phyloP scores from a whole-genome alignment of 2,329 filamentous ascomycete genomes.

The Penicillium corylophilum region DNA sequence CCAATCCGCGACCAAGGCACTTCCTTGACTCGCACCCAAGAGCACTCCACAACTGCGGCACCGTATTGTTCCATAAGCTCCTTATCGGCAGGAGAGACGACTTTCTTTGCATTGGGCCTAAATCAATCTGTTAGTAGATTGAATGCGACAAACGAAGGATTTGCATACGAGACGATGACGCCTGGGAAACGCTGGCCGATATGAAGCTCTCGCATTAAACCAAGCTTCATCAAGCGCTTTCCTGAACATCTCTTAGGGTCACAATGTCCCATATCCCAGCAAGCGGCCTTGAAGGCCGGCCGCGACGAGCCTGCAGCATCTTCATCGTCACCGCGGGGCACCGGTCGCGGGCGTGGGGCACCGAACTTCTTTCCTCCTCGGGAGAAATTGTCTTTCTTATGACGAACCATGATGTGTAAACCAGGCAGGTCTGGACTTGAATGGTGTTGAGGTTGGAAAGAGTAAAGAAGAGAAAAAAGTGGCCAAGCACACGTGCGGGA shows the following conservation, averaged over 20 bases:
- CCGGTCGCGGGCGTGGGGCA: slow-evolving; percentile 56
- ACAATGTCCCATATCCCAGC: slow-evolving; percentile 97
- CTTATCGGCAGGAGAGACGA: slow-evolving; percentile 78
- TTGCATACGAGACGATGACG: slow-evolving; percentile 74
- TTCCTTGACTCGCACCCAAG: slow-evolving; percentile 89
- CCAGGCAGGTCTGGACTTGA: not conserved
- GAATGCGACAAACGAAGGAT: not conserved
- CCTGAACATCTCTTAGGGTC: slow-evolving; percentile 96
- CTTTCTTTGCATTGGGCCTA: slow-evolving; percentile 80
- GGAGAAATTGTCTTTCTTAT: slow-evolving; percentile 84
- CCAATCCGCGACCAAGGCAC: slow-evolving; percentile 90
- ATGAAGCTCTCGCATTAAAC: slow-evolving; percentile 88
- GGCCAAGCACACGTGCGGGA: slow-evolving; percentile 28
- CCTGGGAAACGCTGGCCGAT: slow-evolving; percentile 89
- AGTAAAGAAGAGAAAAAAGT: slow-evolving; percentile 13
- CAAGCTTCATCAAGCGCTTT: slow-evolving; percentile 87
- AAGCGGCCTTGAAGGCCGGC: slow-evolving; percentile 79
- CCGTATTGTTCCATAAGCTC: slow-evolving; percentile 83
- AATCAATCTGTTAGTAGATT: slow-evolving; percentile 1
- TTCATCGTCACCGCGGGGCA: slow-evolving; percentile 46
- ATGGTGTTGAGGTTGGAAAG: slow-evolving; percentile 1
- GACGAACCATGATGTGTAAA: slow-evolving; percentile 70
- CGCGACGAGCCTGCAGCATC: slow-evolving; percentile 35
- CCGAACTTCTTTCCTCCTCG: slow-evolving; percentile 71
- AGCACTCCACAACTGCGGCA: slow-evolving; percentile 94